Percentiles rank a stretch among this genome's conserved stretches.
These are phyloP conservation scores for Dimargaris xerosporica DNA, from an alignment of 192 early-diverging fungal species.

Conservation along the genomic window DNA sequence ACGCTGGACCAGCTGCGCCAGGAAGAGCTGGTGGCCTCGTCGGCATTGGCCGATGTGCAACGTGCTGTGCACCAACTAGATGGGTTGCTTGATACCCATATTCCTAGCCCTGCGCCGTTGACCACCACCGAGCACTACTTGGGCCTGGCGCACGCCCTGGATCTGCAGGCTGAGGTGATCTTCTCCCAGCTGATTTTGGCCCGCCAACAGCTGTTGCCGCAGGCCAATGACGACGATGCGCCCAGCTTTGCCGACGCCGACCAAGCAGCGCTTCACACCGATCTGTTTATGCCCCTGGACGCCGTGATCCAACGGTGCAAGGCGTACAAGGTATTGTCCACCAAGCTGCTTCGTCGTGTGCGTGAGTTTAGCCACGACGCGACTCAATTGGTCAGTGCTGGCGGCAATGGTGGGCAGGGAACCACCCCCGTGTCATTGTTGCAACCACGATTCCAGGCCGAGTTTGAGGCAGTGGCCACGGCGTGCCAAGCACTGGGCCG, in stretches of 20 bases:
- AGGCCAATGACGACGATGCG: neutral
- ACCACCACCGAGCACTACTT: constrained; percentile 34
- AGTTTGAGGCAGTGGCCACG: neutral
- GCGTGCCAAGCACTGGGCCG: neutral
- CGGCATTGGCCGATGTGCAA: constrained; percentile 51
- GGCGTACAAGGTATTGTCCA: constrained; percentile 38
- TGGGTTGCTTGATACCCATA: constrained; percentile 44
- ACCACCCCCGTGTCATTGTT: constrained; percentile 5
- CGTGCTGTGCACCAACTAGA: constrained; percentile 48
- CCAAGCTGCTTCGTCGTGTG: constrained; percentile 48
- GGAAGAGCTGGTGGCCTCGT: constrained; percentile 55
- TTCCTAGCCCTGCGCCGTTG: constrained; percentile 28
- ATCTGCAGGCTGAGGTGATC: constrained; percentile 51
- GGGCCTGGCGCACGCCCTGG: constrained; percentile 31
- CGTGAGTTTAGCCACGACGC: constrained; percentile 30
- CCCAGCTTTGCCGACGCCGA: constrained; percentile 13
- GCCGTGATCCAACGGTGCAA: constrained; percentile 22
- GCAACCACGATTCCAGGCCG: neutral
- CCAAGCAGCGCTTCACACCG: constrained; percentile 13
- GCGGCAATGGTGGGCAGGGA: neutral
- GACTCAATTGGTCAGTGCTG: neutral
- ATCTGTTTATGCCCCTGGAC: constrained; percentile 24
- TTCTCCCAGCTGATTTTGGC: constrained; percentile 33
- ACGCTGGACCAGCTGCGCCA: constrained; percentile 62
- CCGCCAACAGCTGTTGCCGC: constrained; percentile 20